Evolutionary conservation across 148 eudicot species (phyloP).

Genomic region (Camellia lanceoleosa): DNA sequence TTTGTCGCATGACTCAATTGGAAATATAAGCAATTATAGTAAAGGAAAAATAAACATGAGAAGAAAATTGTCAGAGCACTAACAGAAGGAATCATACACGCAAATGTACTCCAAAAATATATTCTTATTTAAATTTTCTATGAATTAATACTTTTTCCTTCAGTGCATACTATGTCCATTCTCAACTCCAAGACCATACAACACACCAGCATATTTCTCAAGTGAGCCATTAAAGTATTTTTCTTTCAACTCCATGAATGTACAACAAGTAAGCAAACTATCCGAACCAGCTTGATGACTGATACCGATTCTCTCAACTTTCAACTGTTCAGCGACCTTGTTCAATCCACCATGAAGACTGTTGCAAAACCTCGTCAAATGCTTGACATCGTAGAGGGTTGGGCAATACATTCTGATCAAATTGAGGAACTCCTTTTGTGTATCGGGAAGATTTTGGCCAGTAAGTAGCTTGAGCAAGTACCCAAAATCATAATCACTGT

Average conservation of each 20-base stretch:
- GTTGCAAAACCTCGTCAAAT: constrained; percentile 7
- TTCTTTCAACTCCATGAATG: constrained; percentile 21
- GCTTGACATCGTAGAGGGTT: constrained; percentile 16
- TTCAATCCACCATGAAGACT: constrained; percentile 17
- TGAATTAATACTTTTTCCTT: background rate
- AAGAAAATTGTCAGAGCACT: background rate
- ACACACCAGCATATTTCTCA: constrained; percentile 18
- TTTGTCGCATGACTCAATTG: background rate
- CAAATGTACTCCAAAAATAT: constrained; percentile 1
- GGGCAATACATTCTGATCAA: constrained; percentile 15
- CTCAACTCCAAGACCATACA: constrained; percentile 21
- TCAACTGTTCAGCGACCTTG: constrained; percentile 12
- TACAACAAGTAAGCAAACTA: constrained; percentile 15
- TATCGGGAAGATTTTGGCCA: constrained; percentile 16
- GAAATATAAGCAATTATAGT: background rate
- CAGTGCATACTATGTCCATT: constrained; percentile 8
- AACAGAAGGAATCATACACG: background rate
- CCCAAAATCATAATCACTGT: constrained; percentile 19
- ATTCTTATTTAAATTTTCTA: background rate
- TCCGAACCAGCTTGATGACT: constrained; percentile 22
- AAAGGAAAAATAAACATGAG: background rate
- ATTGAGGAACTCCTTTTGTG: constrained; percentile 10
- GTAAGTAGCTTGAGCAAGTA: constrained; percentile 22
- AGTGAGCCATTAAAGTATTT: constrained; percentile 15
- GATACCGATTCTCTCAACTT: constrained; percentile 11